phyloP scores from a whole-genome alignment of 2,329 filamentous ascomycete genomes.

The Daldinia sp. region DNA sequence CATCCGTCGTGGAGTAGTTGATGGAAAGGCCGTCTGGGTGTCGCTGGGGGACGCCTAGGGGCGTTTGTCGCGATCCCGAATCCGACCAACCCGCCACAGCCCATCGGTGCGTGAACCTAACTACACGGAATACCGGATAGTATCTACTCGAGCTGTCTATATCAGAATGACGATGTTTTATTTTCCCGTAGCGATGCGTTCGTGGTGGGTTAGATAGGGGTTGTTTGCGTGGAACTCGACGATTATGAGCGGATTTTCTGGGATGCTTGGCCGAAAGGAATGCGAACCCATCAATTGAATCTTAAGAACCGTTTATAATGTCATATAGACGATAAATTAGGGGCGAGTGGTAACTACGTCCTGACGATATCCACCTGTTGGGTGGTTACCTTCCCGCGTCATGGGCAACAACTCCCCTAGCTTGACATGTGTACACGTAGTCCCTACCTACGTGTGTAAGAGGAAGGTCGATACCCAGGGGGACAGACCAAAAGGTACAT shows the following conservation, averaged over 20 bases:
- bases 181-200: slow-evolving; percentile 1
- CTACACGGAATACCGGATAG: neutral
- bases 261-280: neutral
- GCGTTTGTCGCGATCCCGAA: slow-evolving; percentile 5
- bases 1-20: slow-evolving; percentile 10
- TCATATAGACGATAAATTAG: neutral
- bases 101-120: neutral
- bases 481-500: neutral
- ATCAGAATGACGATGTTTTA: slow-evolving; percentile 4
- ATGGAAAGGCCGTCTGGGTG: slow-evolving; percentile 16
- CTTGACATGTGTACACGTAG: neutral
- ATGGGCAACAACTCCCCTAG: slow-evolving; percentile 19
- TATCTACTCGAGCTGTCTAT: neutral
- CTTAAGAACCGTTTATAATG: neutral
- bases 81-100: neutral
- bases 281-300: neutral
- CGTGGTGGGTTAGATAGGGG: slow-evolving; percentile 9
- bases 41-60: slow-evolving; percentile 2
- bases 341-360: slow-evolving; percentile 6
- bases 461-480: neutral
- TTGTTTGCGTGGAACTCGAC: slow-evolving; percentile 5
- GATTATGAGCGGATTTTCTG: slow-evolving; percentile 5
- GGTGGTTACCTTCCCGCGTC: slow-evolving; percentile 1
- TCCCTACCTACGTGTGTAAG: neutral
- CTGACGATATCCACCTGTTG: slow-evolving; percentile 9